These are phyloP conservation scores for Aspergillus sp. DNA, from an alignment of 2,329 filamentous ascomycete genomes.

Conservation along the genomic window DNA sequence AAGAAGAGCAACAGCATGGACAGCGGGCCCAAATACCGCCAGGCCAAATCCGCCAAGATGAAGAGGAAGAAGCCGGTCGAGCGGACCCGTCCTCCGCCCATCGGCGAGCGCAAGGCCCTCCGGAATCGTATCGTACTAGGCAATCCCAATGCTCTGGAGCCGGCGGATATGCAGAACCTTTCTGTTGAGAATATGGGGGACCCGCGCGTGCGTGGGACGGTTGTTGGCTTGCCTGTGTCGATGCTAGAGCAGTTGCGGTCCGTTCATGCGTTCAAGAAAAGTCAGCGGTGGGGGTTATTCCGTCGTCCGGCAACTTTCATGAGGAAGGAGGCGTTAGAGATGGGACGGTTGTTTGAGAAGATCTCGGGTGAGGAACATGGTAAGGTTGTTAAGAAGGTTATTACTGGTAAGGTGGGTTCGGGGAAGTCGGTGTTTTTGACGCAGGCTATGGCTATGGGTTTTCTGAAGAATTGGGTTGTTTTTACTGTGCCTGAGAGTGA, in stretches of 20 bases:
- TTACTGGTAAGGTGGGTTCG: conserved; percentile 65
- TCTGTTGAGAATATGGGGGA: conserved; percentile 49
- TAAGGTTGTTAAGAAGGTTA: conserved; percentile 50
- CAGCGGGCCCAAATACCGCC: conserved; percentile 28
- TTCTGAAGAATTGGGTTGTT: conserved; percentile 80
- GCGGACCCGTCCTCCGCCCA: conserved; percentile 52
- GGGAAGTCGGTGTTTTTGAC: conserved; percentile 85
- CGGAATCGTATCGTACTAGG: conserved; percentile 85
- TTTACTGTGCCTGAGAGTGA: conserved; percentile 83
- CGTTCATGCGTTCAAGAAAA: conserved; percentile 84
- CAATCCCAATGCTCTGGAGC: conserved; percentile 85
- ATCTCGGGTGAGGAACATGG: conserved; percentile 39
- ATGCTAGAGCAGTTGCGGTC: conserved; percentile 73
- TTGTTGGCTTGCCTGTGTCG: conserved; percentile 61
- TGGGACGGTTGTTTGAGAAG: conserved; percentile 58
- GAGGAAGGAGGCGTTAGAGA: conserved; percentile 66
- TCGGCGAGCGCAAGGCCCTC: conserved; percentile 78
- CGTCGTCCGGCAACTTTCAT: conserved; percentile 71
- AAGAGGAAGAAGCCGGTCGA: conserved; percentile 39
- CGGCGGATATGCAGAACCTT: conserved; percentile 61
- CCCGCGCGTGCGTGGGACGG: conserved; percentile 53
- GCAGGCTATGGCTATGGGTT: conserved; percentile 74
- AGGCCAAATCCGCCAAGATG: conserved; percentile 36
- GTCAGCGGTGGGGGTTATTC: conserved; percentile 84
- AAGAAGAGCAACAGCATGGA: conserved; percentile 46